Evolutionary conservation across 2,329 filamentous ascomycete genomes (phyloP).

Genomic region (Epichloe gansuensis): DNA sequence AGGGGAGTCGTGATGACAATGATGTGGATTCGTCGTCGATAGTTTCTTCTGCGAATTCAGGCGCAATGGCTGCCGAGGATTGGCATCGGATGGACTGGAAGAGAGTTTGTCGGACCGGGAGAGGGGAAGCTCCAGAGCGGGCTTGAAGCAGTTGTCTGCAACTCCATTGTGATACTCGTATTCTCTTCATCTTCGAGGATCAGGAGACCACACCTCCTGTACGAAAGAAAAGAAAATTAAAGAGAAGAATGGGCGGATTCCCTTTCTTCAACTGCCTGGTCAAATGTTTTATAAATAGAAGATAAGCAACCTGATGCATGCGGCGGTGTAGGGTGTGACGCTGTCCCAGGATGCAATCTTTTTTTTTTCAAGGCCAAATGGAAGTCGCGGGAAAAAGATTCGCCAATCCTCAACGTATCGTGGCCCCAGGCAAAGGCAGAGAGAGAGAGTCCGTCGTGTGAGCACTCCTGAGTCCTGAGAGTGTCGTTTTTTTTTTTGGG

Average conservation of each 20-base stretch:
- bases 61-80: constrained; percentile 19
- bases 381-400: background rate
- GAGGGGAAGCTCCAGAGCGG: constrained; percentile 15
- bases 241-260: background rate
- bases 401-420: background rate
- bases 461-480: constrained; percentile 3
- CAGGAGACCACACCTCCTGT: background rate
- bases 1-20: constrained; percentile 17
- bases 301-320: background rate
- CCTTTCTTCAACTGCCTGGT: background rate
- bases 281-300: too few species aligned
- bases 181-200: constrained; percentile 25
- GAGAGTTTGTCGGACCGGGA: constrained; percentile 15
- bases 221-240: background rate
- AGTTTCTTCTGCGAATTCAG: constrained; percentile 11
- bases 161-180: constrained; percentile 28
- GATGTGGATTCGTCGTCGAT: constrained; percentile 10
- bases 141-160: constrained; percentile 26
- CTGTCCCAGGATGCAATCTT: background rate
- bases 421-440: background rate
- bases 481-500: background rate
- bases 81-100: constrained; percentile 16
- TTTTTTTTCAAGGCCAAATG: background rate
- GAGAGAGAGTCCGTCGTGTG: constrained; percentile 7
- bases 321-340: background rate